These are phyloP conservation scores for Lachnellula suecica DNA, from an alignment of 2,329 filamentous ascomycete genomes.

Conservation along the genomic window DNA sequence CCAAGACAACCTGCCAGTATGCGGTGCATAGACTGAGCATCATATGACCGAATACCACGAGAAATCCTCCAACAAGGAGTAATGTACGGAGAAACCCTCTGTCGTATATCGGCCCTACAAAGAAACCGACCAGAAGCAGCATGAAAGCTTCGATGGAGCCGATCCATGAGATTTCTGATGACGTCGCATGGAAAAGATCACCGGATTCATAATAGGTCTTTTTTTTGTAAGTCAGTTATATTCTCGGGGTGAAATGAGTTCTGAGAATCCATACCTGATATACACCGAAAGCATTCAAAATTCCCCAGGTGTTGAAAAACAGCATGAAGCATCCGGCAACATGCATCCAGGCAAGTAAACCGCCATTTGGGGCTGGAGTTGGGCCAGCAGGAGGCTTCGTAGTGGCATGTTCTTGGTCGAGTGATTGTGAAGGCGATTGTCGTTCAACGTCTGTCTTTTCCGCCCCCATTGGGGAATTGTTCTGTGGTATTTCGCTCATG, in stretches of 20 bases:
- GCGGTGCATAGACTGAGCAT: constrained; percentile 55
- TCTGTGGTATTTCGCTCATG: not conserved
- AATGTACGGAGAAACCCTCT: constrained; percentile 55
- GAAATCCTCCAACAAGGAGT: constrained; percentile 48
- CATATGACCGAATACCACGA: constrained; percentile 62
- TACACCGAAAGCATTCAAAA: constrained; percentile 47
- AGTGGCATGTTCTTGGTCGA: not conserved
- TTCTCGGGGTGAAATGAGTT: no score
- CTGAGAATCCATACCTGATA: no score
- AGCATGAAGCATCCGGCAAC: constrained; percentile 51
- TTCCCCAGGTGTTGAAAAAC: constrained; percentile 55
- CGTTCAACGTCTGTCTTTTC: not conserved
- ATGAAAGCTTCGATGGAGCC: constrained; percentile 50
- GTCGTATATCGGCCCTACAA: constrained; percentile 63
- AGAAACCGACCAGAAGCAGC: constrained; percentile 49
- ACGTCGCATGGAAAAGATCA: constrained; percentile 44
- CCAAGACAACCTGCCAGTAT: constrained; percentile 51
- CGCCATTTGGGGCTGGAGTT: constrained; percentile 48
- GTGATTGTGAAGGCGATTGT: not conserved
- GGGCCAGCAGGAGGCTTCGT: not conserved
- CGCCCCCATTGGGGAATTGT: not conserved
- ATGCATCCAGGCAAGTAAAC: constrained; percentile 51
- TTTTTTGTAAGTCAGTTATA: no score
- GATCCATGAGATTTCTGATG: constrained; percentile 58
- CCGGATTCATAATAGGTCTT: constrained; percentile 52